A percentile compares a stretch with the other conserved stretches of the same genome.
Conservation (phyloP, 768 basidiomycete genomes). For the Russula earlei region DNA sequence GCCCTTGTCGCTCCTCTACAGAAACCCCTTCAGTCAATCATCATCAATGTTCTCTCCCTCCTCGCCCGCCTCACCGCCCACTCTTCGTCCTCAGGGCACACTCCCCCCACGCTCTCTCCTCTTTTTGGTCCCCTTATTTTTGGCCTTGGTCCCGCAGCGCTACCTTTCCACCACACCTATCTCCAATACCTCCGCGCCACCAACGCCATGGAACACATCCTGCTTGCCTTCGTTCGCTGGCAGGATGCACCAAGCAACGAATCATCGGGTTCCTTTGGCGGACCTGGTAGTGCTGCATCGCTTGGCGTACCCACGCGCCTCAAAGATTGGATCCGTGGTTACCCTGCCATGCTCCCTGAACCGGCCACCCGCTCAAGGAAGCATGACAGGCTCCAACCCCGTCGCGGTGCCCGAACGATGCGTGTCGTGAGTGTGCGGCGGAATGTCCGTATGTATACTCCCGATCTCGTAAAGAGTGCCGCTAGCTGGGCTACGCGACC, state of each 20-base stretch:
- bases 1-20: conserved; percentile 51
- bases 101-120: conserved; percentile 81
- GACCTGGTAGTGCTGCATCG: conserved; percentile 43
- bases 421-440: conserved; percentile 68
- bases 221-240: conserved; percentile 85
- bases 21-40: conserved; percentile 46
- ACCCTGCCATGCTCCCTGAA: conserved; percentile 68
- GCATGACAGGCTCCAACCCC: conserved; percentile 47
- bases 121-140: conserved; percentile 88
- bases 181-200: conserved; percentile 69
- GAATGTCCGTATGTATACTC: conserved; percentile 80
- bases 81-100: conserved; percentile 78
- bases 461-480: conserved; percentile 67
- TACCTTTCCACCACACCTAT: conserved; percentile 50
- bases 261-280: conserved; percentile 25
- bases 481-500: conserved; percentile 39
- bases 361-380: conserved; percentile 34
- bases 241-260: conserved; percentile 41
- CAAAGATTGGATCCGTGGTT: conserved; percentile 85
- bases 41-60: conserved; percentile 69
- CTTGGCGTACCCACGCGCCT: conserved; percentile 75
- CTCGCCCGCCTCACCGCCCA: conserved; percentile 77
- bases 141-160: conserved; percentile 52
- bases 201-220: conserved; percentile 84
- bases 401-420: conserved; percentile 70